Evolutionary conservation across 1,284 basidiomycete species (phyloP).

Genomic region (Grifola frondosa): DNA sequence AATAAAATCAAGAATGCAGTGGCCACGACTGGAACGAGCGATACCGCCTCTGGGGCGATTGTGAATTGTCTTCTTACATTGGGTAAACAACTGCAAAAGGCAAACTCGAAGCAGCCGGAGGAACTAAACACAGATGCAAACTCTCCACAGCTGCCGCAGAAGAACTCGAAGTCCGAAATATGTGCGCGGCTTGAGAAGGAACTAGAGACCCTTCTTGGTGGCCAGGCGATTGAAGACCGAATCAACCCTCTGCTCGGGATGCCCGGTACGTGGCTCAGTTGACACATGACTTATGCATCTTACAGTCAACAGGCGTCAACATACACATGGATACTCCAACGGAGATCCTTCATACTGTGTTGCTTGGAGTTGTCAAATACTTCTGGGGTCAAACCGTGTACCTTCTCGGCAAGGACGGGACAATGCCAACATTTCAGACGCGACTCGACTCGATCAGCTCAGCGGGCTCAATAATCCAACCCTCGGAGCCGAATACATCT

Average conservation of each 20-base stretch:
- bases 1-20: slow-evolving; percentile 12
- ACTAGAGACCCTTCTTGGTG: slow-evolving; percentile 6
- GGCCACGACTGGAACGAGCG: slow-evolving; percentile 8
- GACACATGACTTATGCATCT: not conserved
- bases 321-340: slow-evolving; percentile 30
- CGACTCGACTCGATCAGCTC: slow-evolving; percentile 11
- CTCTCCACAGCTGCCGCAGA: not conserved
- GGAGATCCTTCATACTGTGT: slow-evolving; percentile 32
- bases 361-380: slow-evolving; percentile 35
- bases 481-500: slow-evolving; percentile 21
- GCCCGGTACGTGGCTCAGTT: slow-evolving; percentile 1
- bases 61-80: too few relatives aligned
- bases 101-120: too few relatives aligned
- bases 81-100: too few relatives aligned
- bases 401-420: not conserved
- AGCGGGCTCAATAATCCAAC: slow-evolving; percentile 12
- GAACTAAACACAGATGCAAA: too few relatives aligned
- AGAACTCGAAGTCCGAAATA: slow-evolving; percentile 3
- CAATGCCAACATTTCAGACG: not conserved
- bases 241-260: slow-evolving; percentile 11
- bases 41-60: too few relatives aligned
- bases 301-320: slow-evolving; percentile 12
- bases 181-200: slow-evolving; percentile 12
- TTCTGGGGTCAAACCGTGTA: slow-evolving; percentile 27
- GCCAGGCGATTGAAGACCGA: slow-evolving; percentile 15